A percentile compares a stretch with the other conserved stretches of the same genome.
Evolutionary conservation across 2,329 filamentous ascomycete genomes (phyloP).

Genomic region (Ascochyta clinopodiicola): DNA sequence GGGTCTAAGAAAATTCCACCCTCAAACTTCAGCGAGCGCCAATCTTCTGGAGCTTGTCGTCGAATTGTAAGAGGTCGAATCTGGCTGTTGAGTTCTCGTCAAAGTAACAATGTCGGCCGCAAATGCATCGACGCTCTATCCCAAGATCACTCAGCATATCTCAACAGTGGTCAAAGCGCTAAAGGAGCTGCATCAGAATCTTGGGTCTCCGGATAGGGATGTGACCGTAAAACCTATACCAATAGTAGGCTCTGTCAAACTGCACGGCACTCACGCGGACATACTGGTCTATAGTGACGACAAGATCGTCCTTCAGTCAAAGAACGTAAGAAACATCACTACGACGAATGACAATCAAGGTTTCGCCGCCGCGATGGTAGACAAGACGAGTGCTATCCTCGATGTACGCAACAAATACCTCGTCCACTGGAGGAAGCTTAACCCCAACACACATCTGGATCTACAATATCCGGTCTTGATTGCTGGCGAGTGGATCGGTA

Average conservation of each 20-base stretch:
- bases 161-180: constrained; percentile 24
- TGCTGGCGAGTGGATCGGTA: constrained; percentile 42
- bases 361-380: constrained; percentile 33
- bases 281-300: constrained; percentile 33
- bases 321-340: constrained; percentile 28
- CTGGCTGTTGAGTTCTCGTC: not conserved
- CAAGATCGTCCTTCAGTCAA: constrained; percentile 33
- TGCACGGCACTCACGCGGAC: constrained; percentile 45
- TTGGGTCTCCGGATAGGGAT: constrained; percentile 7
- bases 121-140: constrained; percentile 32
- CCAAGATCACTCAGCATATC: constrained; percentile 40
- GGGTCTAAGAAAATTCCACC: too few species aligned
- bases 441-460: constrained; percentile 16
- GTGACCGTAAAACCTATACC: constrained; percentile 19
- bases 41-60: too few species aligned
- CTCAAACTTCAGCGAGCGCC: too few species aligned
- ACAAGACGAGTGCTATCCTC: constrained; percentile 21
- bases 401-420: constrained; percentile 26
- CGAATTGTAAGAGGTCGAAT: not conserved
- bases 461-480: constrained; percentile 26
- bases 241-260: constrained; percentile 40
- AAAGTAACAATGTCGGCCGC: constrained; percentile 16
- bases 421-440: constrained; percentile 26
- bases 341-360: constrained; percentile 31
- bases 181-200: constrained; percentile 15